Evolutionary conservation across 768 basidiomycete genomes (phyloP).

Genomic region (Kwoniella pini): DNA sequence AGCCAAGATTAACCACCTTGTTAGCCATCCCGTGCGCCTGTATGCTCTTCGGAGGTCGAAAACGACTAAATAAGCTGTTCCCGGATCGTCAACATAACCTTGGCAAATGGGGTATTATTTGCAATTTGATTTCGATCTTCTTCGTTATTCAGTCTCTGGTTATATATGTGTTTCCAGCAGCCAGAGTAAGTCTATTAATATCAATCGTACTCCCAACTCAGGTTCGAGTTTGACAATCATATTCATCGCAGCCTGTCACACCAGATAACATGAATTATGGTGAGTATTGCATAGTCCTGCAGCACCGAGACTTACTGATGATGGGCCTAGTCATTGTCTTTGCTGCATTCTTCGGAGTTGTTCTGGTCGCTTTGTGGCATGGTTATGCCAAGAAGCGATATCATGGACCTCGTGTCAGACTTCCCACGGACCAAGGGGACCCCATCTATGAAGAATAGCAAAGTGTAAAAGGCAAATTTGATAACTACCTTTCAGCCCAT

Average conservation of each 20-base stretch:
- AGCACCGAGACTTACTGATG: neutral
- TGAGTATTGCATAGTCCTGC: neutral
- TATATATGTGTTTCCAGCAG: slow-evolving; percentile 29
- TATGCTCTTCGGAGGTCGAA: slow-evolving; percentile 30
- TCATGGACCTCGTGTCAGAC: slow-evolving; percentile 3
- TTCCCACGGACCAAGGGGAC: slow-evolving; percentile 1
- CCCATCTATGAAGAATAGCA: neutral
- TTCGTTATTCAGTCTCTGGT: slow-evolving; percentile 23
- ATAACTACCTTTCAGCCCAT: too few species aligned
- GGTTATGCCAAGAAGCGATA: slow-evolving; percentile 21
- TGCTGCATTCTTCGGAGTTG: slow-evolving; percentile 8
- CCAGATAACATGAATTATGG: slow-evolving; percentile 24
- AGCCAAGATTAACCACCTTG: neutral
- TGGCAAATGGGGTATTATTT: slow-evolving; percentile 24
- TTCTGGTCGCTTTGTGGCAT: slow-evolving; percentile 16
- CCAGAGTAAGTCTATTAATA: slow-evolving; percentile 10
- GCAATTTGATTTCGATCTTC: slow-evolving; percentile 24
- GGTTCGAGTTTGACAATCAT: neutral
- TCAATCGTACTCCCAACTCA: neutral
- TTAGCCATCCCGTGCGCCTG: slow-evolving; percentile 15
- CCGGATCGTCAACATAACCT: slow-evolving; percentile 22
- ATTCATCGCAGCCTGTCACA: slow-evolving; percentile 13
- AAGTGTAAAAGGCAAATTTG: neutral
- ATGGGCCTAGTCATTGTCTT: slow-evolving; percentile 15
- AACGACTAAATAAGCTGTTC: slow-evolving; percentile 14